Evolutionary conservation across 805 yeast genomes (phyloP), one percentile per base, ranked within the genome.

Genomic region (Wickerhamiella spandovensis): DNA sequence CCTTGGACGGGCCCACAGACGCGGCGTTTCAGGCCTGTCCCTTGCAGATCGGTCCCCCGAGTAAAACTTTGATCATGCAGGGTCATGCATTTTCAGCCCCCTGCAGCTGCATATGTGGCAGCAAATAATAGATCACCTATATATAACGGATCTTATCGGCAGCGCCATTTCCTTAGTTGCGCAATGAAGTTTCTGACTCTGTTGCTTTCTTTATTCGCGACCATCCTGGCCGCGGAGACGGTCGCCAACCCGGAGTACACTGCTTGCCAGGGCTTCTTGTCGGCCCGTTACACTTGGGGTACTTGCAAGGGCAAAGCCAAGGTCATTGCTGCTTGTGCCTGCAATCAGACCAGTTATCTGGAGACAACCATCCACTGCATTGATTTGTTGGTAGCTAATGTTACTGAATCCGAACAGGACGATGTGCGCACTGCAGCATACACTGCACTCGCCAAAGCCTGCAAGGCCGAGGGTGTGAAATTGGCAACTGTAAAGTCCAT

Each of bases 301-400:
- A 17, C 7, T 17, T 35, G 39, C 39, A 17, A 18, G 13, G 39
- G 39, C 4, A 35, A 35, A 15, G 17, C 39, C 20, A 35, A 35
- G 39, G 18, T 20, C 39, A 6, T 35, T 9, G n/a, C 39, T n/a
- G 20, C 39, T 5, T 35, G 39, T 15, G 20, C 20, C 5, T 35
- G 39, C 13, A 13, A 8, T 13, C 5, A n/a, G 5, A n/a, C 4
- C 6, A 35, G 20, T 5, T 54, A 45, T 32, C n/a, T 53, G 13
- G 53, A 49, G 28, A 53, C 54, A 6, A 51, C 47, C n/a, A 46
- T 54, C 2, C 41, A 48, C 20, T 54, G 57, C 20, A 44, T 54
- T 17, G 50, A 48, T 21, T 25, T 18, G 12, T 28, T 47, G 5
- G 25, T 24, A 3, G 44, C 18, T 4, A 43, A 25, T n/a, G 37